Evolutionary conservation across 768 basidiomycete species (phyloP), one percentile per base, ranked within the genome.

Genomic region (Collybiopsis confluens): DNA sequence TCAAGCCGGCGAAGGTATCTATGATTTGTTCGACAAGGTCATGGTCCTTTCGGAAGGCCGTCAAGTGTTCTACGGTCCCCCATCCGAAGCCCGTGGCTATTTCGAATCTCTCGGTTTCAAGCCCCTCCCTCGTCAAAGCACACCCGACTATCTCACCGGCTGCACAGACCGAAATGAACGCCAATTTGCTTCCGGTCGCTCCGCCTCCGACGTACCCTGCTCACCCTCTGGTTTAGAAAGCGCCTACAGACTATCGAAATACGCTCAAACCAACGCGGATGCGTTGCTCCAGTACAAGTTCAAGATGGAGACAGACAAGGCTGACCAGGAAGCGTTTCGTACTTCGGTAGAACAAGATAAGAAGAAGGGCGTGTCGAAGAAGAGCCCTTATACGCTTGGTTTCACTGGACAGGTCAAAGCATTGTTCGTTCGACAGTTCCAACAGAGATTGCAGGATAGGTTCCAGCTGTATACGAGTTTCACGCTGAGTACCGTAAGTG

Each of bases 81-180:
- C 83, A 3, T 71, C 77, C 7, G 79, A 86, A 56, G 93, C 93
- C 15, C 81, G 90, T 15, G 70, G 71, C 1, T 95, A 95, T 70
- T 93, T 97, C 60, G 80, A 89, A 59, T 67, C 68, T 27, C 70
- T 92, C 40, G 90, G 92, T 16, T 91, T 83, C 68, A 79, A 80
- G 35, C 57, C 88, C 18, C 81, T 89, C 23, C 86, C 88, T 52
- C 84, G 91, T 36, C 92, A 94, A 67, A 90, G 83, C 59, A 90
- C 88, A 13, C 83, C 91, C 9, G 92, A 94, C 65, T 94, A 89
- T 66, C 77, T 94, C 20, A 90, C 89, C 20, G 86, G 86, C 5
- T 87, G 85, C 68, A 88, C 93, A 2, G 90, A 91, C 62, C 80
- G 85, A 0, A 90, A 92, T 61, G 92, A 96, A 70, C 88, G 92